Base-by-base conservation (phyloP, 768 basidiomycete species). In the Mycena pura region DNA sequence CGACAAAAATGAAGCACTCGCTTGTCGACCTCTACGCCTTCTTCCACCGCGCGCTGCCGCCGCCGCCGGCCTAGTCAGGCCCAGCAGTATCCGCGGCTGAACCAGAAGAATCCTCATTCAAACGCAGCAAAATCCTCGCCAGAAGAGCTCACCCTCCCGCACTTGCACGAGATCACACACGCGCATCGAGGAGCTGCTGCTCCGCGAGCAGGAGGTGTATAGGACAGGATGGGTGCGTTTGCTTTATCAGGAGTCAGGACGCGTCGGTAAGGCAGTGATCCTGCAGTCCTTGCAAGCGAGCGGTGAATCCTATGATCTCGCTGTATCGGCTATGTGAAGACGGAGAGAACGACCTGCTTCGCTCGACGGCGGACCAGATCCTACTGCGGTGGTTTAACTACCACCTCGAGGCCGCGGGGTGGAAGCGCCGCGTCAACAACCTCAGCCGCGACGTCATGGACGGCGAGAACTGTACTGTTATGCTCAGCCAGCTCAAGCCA, bases 331-430 rank as follows among this genome's bases (percentile, higher is more conserved):
- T 99, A 29, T 92, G 97, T 68, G 96, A 99, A 67, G 97, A 99
- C 57, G 97, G 87, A 24, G 97, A 99, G 83, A 99, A 99, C 28
- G 96, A 99, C 76, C 86, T 99, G 56, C 81, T 99, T 62, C 83
- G 92, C 55, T 76, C 99, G 69, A 97, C 96, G 3, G 96, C 96
- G 4, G 97, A 99, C 74, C 97, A 99, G 77, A 96, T 99, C 66
- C 78, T 99, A 21, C 76, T 99, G n/a, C 82, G 97, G 41, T 99
- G 97, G 97, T 99, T 99, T 80, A 99, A 99, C 75, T 99, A 91
- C 74, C 97, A 99, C 76, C 81, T 99, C 65, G 99, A 97, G 73
- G 92, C 93, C 9, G 97, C 96, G 24, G 91, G 91, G 2, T 96
- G 94, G 91, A 84, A 91, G 54, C 81, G 93, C 72, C 86, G 96